Base-by-base conservation (phyloP, 1,284 basidiomycete genomes). In the Grifola frondosa region DNA sequence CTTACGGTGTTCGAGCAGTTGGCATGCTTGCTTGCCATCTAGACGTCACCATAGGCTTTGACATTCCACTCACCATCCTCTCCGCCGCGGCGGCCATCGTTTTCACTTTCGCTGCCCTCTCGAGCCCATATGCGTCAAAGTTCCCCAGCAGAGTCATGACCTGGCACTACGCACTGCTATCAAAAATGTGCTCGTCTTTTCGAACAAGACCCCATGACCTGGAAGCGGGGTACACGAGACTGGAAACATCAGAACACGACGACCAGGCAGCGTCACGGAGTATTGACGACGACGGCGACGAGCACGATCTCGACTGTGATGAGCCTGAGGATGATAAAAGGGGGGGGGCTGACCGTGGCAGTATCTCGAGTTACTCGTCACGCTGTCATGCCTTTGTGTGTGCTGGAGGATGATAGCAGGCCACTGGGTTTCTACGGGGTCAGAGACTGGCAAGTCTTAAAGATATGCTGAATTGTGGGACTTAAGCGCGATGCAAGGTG, bases 391-490 rank as follows among this genome's bases (percentile, higher is more conserved):
- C 68, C 77, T 5, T 50, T 88, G 3, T 77, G 73, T 4, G 61
- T 67, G 0, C 69, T 96, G 17, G 69, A 76, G 8, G 81, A 94
- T 47, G 88, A 92, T 43, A 58, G 65, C 6, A 76, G 75, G 50
- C 78, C 77, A 4, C 69, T 97, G 16, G 88, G 80, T 6, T 86
- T 77, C 50, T 93, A 93, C 57, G 81, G 84, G 8, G 59, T 89
- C 7, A 63, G 74, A 29, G 79, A 87, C 51, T 80, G 73, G 63
- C 86, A 90, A 58, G 75, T 85, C 6, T 57, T 97, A 49, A 86
- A 88, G 68, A 92, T 91, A 47, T 42, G 70, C 52, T 36, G 15
- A 20, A 46, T 25, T 9, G 26, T 28, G 10, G 26, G n/a, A 25
- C n/a, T 16, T 26, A 28, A 7, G 10, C n/a, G n/a, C n/a, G n/a